phyloP scores from a whole-genome alignment of 345 rosid species.

The Rubroshorea leprosula region DNA sequence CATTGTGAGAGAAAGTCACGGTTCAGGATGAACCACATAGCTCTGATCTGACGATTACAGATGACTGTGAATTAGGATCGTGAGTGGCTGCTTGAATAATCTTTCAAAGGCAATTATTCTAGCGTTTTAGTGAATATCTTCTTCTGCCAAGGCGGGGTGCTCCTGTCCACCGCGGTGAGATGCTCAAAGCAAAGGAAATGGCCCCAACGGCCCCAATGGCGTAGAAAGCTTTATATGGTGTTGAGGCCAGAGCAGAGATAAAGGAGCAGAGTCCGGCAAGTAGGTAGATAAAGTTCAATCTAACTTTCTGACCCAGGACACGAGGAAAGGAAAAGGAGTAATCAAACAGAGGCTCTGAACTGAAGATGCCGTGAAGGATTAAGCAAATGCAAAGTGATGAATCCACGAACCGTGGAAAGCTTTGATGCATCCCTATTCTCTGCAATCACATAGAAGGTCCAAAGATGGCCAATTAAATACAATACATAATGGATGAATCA shows the following conservation, averaged over 20 bases:
- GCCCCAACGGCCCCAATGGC: constrained; percentile 70
- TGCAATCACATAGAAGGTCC: constrained; percentile 41
- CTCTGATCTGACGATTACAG: not conserved
- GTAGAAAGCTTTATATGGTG: constrained; percentile 73
- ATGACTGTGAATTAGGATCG: too few species aligned
- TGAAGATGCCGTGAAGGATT: constrained; percentile 59
- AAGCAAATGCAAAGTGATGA: constrained; percentile 61
- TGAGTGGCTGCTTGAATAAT: not conserved
- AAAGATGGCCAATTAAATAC: too few species aligned
- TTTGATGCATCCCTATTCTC: constrained; percentile 79
- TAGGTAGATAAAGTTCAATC: constrained; percentile 45
- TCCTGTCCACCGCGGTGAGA: constrained; percentile 49
- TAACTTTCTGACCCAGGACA: constrained; percentile 36
- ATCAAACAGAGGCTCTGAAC: constrained; percentile 55
- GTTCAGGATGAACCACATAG: not conserved
- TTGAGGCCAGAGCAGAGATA: constrained; percentile 66
- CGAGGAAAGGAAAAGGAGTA: constrained; percentile 42
- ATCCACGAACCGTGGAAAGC: constrained; percentile 77
- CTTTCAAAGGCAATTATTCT: constrained; percentile 6
- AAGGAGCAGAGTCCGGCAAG: constrained; percentile 68
- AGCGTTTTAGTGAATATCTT: constrained; percentile 82
- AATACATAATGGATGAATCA: too few species aligned
- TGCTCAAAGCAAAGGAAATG: constrained; percentile 40
- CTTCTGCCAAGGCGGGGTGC: constrained; percentile 49
- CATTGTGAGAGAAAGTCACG: not conserved